These are phyloP conservation scores for Bassia scoparia DNA, from an alignment of 148 eudicot genomes.

Conservation along the genomic window DNA sequence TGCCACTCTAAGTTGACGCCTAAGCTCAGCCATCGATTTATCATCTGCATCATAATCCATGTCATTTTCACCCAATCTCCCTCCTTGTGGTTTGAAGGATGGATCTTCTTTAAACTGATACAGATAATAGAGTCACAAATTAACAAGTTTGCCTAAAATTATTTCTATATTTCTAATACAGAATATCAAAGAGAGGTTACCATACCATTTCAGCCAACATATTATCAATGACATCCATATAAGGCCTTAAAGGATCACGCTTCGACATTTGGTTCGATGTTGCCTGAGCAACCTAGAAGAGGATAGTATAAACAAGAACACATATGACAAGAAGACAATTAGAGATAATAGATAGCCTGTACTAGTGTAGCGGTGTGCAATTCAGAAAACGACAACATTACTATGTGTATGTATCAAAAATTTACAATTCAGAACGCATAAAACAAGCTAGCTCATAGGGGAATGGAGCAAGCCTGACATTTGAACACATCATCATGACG, in stretches of 20 bases:
- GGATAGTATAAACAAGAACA: constrained; percentile 4
- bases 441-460: background rate
- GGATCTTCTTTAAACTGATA: constrained; percentile 79
- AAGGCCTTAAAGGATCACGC: constrained; percentile 81
- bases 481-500: background rate
- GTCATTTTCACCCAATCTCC: constrained; percentile 83
- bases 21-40: constrained; percentile 89
- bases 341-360: no score
- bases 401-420: background rate
- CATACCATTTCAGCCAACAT: constrained; percentile 85
- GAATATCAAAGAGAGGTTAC: constrained; percentile 6
- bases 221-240: constrained; percentile 80
- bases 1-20: constrained; percentile 81
- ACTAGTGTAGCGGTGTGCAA: no score
- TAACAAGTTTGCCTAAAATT: constrained; percentile 7
- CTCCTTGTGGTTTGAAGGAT: constrained; percentile 92
- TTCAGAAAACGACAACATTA: background rate
- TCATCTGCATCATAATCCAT: constrained; percentile 95
- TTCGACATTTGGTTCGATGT: constrained; percentile 92
- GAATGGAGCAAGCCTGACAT: background rate
- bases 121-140: constrained; percentile 6
- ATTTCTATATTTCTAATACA: background rate
- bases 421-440: background rate
- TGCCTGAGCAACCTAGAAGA: constrained; percentile 76
- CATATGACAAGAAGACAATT: background rate